These are phyloP conservation scores for Aspergillus caelatus DNA, from an alignment of 2,329 filamentous ascomycete species.

Conservation along the genomic window DNA sequence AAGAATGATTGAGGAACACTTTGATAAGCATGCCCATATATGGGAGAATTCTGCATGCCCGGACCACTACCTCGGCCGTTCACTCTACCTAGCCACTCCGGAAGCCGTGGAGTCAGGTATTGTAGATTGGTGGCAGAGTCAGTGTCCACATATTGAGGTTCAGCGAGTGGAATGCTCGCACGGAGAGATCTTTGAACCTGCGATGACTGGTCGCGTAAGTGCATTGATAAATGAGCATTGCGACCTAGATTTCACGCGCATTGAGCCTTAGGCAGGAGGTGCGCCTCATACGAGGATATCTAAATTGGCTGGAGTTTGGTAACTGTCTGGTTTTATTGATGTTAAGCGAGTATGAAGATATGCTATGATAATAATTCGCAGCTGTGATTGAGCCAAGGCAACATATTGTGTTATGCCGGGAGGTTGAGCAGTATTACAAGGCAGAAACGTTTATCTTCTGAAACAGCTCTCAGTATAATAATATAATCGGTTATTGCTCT, in stretches of 20 bases:
- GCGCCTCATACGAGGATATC: no score
- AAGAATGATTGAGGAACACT: neutral
- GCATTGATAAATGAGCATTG: neutral
- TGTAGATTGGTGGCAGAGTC: neutral
- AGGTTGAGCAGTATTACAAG: neutral
- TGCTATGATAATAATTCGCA: no score
- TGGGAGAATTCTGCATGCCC: neutral
- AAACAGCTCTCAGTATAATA: no score
- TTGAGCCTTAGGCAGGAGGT: no score
- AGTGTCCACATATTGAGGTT: neutral
- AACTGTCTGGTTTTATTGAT: no score
- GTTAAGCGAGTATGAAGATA: no score
- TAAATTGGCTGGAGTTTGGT: no score
- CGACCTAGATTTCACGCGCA: neutral
- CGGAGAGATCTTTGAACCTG: neutral
- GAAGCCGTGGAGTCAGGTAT: neutral
- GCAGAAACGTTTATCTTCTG: no score
- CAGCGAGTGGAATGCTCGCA: neutral
- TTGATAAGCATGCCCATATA: neutral
- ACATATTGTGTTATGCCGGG: no score
- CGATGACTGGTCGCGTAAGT: neutral
- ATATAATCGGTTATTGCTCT: no score
- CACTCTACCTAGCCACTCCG: neutral
- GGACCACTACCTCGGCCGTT: neutral
- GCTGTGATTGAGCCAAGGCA: no score